Conservation (phyloP, 1,284 basidiomycete genomes). For the Ganoderma sinense region DNA sequence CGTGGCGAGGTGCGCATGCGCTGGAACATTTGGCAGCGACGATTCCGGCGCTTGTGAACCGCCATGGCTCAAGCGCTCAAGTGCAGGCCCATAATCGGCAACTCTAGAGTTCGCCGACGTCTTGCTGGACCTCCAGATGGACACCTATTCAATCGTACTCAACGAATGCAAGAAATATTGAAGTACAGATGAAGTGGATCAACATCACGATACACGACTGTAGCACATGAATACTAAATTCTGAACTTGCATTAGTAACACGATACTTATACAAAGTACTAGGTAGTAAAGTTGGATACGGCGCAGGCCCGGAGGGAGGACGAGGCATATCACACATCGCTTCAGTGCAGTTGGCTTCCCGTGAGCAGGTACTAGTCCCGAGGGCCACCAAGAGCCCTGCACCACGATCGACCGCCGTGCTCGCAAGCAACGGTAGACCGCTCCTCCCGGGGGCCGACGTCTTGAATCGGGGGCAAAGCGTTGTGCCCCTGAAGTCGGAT, state of each 20-base stretch:
- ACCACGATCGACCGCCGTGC: constrained; percentile 15
- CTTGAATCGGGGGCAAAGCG: constrained; percentile 12
- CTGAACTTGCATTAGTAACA: too few relatives aligned
- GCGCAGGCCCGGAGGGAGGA: too few relatives aligned
- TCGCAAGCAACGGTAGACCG: constrained; percentile 6
- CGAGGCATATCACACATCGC: too few relatives aligned
- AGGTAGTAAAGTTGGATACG: too few relatives aligned
- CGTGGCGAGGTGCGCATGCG: neutral
- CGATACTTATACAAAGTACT: too few relatives aligned
- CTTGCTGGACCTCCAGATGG: too few relatives aligned
- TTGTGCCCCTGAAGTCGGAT: constrained; percentile 13
- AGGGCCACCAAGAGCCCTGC: constrained; percentile 25
- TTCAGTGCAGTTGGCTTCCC: constrained; percentile 24
- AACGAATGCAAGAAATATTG: too few relatives aligned
- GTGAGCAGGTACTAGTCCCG: constrained; percentile 21
- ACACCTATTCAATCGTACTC: too few relatives aligned
- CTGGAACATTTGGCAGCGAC: too few relatives aligned
- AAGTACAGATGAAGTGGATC: too few relatives aligned
- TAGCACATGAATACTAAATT: too few relatives aligned
- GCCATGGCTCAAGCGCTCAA: neutral
- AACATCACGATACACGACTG: too few relatives aligned
- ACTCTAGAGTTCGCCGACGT: neutral
- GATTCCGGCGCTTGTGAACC: neutral
- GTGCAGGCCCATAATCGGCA: neutral
- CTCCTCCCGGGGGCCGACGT: constrained; percentile 17